Evolutionary conservation across 2,329 filamentous ascomycete genomes (phyloP), one percentile per base, ranked within the genome.

Genomic region (Colletotrichum nymphaeae): DNA sequence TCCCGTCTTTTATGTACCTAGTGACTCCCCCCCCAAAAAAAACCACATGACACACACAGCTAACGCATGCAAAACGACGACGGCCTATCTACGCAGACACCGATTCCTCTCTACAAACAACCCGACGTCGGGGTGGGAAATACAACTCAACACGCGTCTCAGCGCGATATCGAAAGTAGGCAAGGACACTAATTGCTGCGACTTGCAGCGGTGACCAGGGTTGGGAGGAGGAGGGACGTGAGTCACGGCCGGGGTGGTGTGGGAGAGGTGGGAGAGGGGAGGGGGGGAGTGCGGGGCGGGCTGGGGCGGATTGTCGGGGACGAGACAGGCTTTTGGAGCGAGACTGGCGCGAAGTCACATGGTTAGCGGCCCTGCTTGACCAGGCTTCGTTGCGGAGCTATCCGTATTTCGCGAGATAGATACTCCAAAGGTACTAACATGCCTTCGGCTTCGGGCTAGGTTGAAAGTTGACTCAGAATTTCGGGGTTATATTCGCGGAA

Each of bases 281-380:
- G 32, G 30, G 59, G 46, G 58, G 16, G 12, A 60, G 30, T 37
- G 22, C 28, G 22, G 67, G 30, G 49, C 49, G 55, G 28, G 67
- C 26, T 56, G 19, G 22, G n/a, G 19, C 42, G 42, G 42, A 49
- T 49, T 9, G 19, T 49, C 42, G 42, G 42, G 42, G 42, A 49
- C 42, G 5, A 24, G 42, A 30, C 42, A 32, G 26, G 49, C 32
- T 26, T 19, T 28, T 46, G 66, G 74, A 74, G 73, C 78, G 78
- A 80, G 75, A 78, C 60, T 78, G 59, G 73, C 79, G 78, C 78
- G 77, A 77, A 78, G 78, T 79, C 78, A 80, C 78, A 79, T 80
- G 78, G 66, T 19, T 26, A 32, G 28, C 14, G 46, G n/a, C 62
- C 37, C 37, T 19, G 32, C n/a, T 49, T 49, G 42, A 49, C 42